Base-by-base conservation (phyloP, 306 rosid genomes). In the Lathyrus oleraceus region DNA sequence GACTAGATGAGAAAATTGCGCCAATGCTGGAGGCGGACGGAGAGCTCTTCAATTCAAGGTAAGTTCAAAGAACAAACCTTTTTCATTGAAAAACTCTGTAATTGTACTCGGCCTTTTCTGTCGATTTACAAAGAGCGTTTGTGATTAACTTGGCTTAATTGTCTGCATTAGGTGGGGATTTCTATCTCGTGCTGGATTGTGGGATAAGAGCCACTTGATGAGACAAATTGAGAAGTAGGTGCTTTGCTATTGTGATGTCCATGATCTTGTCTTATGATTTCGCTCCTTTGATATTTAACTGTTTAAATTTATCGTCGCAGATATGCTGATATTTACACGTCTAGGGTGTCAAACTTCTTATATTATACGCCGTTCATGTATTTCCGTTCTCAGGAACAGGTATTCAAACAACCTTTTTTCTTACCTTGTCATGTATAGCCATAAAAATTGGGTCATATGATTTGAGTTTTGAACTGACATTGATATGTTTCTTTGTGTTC, bases 181-280 rank as follows among this genome's bases (percentile, higher is more conserved):
- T 81, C 88, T 94, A 67, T 94, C 98, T 30, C 96, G 98, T 11
- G 97, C 98, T 17, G 98, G 95, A 48, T 70, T 94, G 52, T 94
- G 97, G 97, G 98, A 94, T 78, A 94, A 94, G 83, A 94, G 98
- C 78, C 98, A 94, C 80, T 71, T 94, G 83, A 94, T 94, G 98
- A 91, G 95, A 81, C 98, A 94, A 80, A 87, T 94, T 54, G 98
- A 94, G 81, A 94, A 94, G 98, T 94, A 90, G 30, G 96, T 61
- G 42, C 54, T 72, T 71, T 38, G 74, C 5, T 72, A 25, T 71
- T 69, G 51, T 69, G 51, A 73, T 69, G 49, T 43, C 44, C 19
- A 63, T 53, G 28, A 48, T 74, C 20, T 73, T 56, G 5, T 28
- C 21, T 35, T 73, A 65, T 20, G 43, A 19, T 44, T 54, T 9